Evolutionary conservation across 2,329 filamentous ascomycete species (phyloP), one percentile per base, ranked within the genome.

Genomic region (Xylaria sp.): DNA sequence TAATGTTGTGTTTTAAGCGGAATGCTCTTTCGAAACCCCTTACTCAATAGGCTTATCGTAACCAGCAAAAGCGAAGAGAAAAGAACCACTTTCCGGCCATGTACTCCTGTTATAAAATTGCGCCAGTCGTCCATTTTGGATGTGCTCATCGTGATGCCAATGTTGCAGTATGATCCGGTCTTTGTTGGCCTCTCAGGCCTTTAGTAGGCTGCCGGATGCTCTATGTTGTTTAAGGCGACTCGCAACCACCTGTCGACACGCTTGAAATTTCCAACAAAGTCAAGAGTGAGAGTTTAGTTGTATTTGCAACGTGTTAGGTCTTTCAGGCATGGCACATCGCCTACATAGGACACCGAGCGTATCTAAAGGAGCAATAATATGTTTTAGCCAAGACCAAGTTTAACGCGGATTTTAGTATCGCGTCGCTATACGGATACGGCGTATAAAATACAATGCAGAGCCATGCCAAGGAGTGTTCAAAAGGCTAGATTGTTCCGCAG

Each of bases 1-100:
- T 18, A 4, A 49, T 56, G 10, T 39, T 23, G 31, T 43, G 33
- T 46, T 46, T 31, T 63, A 1, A 41, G 2, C 25, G 15, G 36
- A n/a, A n/a, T 9, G 36, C 48, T 52, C 10, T 33, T 59, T 13
- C 10, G 51, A 28, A 18, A 18, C 36, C 13, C 13, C 23, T 63
- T 57, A 67, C 64, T 63, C 9, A 63, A 28, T 2, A 68, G 36
- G 55, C 62, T 54, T 13, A 66, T 54, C 8, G 59, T 62, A n/a
- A 63, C 15, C 20, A 69, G 39, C 39, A 69, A 59, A 54, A 62
- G 15, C 15, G 63, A 58, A 62, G 63, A 25, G 18, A 62, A 39
- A 23, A 49, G 8, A n/a, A 36, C 18, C 12, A 1, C 58, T 20
- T 51, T 66, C 20, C 67, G 43, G 25, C 56, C 43, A 4, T 28